Conservation (phyloP, 345 rosid genomes). For the Turnera subulata region DNA sequence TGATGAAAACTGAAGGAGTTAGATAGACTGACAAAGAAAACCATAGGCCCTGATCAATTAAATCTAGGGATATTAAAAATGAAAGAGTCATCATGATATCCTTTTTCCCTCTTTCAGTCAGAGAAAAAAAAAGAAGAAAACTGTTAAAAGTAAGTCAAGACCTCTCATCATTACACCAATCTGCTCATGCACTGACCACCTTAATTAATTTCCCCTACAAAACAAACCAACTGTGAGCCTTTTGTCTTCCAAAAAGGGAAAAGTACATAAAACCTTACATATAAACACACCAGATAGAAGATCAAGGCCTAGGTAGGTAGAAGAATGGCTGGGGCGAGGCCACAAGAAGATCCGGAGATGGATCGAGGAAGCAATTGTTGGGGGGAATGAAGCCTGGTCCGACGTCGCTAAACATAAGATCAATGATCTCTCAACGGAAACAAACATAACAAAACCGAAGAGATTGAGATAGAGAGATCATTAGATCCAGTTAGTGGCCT, state of each 20-base stretch:
- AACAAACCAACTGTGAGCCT: background rate
- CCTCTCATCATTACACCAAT: slow-evolving; percentile 67
- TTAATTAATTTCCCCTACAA: slow-evolving; percentile 1
- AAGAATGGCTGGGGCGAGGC: background rate
- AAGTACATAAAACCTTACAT: background rate
- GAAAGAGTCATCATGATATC: slow-evolving; percentile 46
- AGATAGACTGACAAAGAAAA: slow-evolving; percentile 31
- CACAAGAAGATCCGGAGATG: background rate
- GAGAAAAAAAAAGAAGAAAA: slow-evolving; percentile 5
- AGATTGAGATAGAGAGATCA: slow-evolving; percentile 2
- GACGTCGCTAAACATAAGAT: slow-evolving; percentile 43
- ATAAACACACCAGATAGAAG: background rate
- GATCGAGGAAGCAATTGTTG: slow-evolving; percentile 51
- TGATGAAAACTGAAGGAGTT: slow-evolving; percentile 37
- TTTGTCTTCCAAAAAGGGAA: background rate
- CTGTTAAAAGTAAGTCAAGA: slow-evolving; percentile 31
- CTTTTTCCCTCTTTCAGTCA: slow-evolving; percentile 32
- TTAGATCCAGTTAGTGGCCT: slow-evolving; percentile 43
- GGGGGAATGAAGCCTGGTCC: slow-evolving; percentile 99
- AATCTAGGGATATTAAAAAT: slow-evolving; percentile 26
- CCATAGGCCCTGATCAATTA: slow-evolving; percentile 30
- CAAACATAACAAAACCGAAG: background rate
- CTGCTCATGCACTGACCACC: slow-evolving; percentile 34
- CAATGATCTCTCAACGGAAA: slow-evolving; percentile 10
- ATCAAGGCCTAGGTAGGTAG: background rate